Evolutionary conservation across 169 alveolate genomes (phyloP), one percentile per base, ranked within the genome.

Genomic region (Babesia caballi): DNA sequence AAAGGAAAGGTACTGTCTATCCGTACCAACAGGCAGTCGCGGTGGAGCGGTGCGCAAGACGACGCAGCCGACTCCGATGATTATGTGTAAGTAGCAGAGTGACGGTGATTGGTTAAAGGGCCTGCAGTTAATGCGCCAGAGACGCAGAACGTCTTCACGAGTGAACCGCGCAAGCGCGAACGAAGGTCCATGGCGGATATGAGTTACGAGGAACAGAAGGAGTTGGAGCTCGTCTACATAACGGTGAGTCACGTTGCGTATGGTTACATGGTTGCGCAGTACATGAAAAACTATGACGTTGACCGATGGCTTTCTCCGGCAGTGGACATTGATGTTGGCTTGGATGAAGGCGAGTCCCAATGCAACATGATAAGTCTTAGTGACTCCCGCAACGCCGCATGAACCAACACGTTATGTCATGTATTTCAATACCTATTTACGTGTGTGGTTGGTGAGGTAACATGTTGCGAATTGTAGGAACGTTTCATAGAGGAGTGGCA

Each of bases 61-160:
- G 21, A 78, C 87, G 19, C 72, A 78, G 32, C 87, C 87, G n/a
- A 78, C 87, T 4, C 87, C 87, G 15, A 78, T 78, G 87, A 78
- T 78, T 40, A 68, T 78, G 82, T 73, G 81, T 78, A 38, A 15
- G 70, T 41, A 1, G 9, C 35, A 12, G n/a, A n/a, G n/a, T n/a
- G n/a, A n/a, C n/a, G n/a, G n/a, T n/a, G n/a, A n/a, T n/a, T n/a
- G n/a, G n/a, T 60, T 3, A 1, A 61, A 12, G 1, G 25, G 40
- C 27, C 12, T 19, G 47, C 47, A 63, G 73, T 63, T 35, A 63
- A 63, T 61, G 23, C 19, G 2, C 44, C 47, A 6, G 60, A 30
- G 52, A n/a, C 60, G 19, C 73, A 63, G 32, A 51, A 63, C 0
- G n/a, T 30, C 33, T 19, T 36, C 23, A 11, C 36, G 32, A 44